These are phyloP conservation scores for Juncus inflexus DNA, from an alignment of 176 grass and related monocot species.

Conservation along the genomic window DNA sequence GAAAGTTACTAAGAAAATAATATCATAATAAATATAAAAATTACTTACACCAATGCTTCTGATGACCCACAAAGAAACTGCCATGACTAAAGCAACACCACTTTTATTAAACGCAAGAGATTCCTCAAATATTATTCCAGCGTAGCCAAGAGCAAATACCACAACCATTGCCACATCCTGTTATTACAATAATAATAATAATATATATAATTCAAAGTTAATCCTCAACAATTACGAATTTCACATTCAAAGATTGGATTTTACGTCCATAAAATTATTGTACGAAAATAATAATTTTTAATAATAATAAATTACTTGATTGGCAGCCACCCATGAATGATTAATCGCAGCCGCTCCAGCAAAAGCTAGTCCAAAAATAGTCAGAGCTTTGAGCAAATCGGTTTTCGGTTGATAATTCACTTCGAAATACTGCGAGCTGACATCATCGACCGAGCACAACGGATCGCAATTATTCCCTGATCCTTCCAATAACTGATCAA, in stretches of 20 bases:
- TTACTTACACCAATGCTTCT: constrained; percentile 87
- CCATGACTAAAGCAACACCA: constrained; percentile 87
- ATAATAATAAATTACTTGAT: constrained; percentile 51
- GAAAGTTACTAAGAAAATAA: constrained; percentile 6
- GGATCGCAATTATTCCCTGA: constrained; percentile 76
- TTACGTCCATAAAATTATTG: too few species aligned
- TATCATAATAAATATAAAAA: neutral
- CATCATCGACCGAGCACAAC: constrained; percentile 83
- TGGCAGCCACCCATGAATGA: constrained; percentile 91
- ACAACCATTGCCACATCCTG: constrained; percentile 93
- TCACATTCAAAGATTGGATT: too few species aligned
- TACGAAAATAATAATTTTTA: neutral
- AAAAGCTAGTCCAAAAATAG: constrained; percentile 58
- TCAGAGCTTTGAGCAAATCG: constrained; percentile 80
- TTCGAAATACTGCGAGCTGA: constrained; percentile 77
- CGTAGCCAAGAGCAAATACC: constrained; percentile 89
- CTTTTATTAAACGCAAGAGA: constrained; percentile 97
- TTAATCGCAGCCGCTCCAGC: constrained; percentile 80
- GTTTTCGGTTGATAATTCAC: constrained; percentile 77
- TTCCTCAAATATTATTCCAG: constrained; percentile 94
- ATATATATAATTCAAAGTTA: constrained; percentile 13
- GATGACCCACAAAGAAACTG: constrained; percentile 90
- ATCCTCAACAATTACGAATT: too few species aligned
- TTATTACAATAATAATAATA: constrained; percentile 34
- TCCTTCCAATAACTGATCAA: constrained; percentile 48